These are phyloP conservation scores for Anthoceros angustus DNA, from an alignment of 225 moss, liverwort and hornwort species.

Conservation along the genomic window DNA sequence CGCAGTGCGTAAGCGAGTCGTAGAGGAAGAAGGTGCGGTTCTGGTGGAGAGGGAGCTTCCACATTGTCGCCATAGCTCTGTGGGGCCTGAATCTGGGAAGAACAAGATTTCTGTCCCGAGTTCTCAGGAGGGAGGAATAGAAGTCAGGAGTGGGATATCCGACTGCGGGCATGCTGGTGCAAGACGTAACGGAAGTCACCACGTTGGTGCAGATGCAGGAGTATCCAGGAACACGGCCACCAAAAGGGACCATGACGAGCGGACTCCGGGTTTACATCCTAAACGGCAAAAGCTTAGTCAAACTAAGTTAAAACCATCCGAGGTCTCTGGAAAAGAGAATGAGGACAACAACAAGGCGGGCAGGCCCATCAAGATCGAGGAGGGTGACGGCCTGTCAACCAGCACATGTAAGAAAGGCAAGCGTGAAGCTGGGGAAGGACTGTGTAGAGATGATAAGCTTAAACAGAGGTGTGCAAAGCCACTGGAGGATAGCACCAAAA, in stretches of 20 bases:
- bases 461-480: neutral
- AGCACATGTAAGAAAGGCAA: too few relatives aligned
- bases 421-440: neutral
- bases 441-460: neutral
- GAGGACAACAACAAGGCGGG: neutral
- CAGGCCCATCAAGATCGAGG: neutral
- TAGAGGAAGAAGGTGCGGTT: neutral
- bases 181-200: neutral
- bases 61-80: neutral
- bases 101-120: too few relatives aligned
- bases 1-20: too few relatives aligned
- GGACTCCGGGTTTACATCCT: neutral
- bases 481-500: neutral
- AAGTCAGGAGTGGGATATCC: neutral
- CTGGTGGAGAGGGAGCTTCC: neutral
- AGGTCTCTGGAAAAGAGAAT: neutral
- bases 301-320: neutral
- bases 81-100: too few relatives aligned
- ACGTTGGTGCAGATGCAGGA: constrained; percentile 4
- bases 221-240: constrained; percentile 5
- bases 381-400: neutral
- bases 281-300: neutral
- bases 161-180: neutral
- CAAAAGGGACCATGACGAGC: neutral
- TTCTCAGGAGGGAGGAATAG: too few relatives aligned